Evolutionary conservation across 2,329 filamentous ascomycete genomes (phyloP), one percentile per base, ranked within the genome.

Genomic region (Aureobasidium leucospermi): DNA sequence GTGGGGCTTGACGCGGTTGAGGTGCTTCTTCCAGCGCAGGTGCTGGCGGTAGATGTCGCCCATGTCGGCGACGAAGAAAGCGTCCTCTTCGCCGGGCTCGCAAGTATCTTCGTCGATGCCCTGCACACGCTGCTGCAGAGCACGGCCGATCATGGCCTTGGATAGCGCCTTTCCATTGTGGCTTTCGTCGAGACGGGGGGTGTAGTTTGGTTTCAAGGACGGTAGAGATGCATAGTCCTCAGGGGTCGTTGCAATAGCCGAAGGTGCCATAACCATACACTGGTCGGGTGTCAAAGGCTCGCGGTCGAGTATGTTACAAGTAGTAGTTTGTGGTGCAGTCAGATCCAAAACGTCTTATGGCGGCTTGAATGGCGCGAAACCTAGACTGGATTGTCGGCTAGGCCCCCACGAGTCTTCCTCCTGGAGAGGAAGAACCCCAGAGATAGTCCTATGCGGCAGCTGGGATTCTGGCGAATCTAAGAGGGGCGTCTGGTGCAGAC

Each of bases 401-500:
- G 89, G 90, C 88, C 90, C 93, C 88, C 88, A 90, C 89, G 91
- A 96, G 90, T 94, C 94, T 95, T 93, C 94, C 94, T 92, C 93
- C 78, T 80, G 81, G 81, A 94, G 93, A 96, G 92, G 93, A 97
- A 97, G 93, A 96, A 92, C 88, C 89, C 86, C 84, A 85, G 85
- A 87, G 87, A 85, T 85, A 86, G 88, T 95, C 89, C 90, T 97
- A 99, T 99, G 93, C 94, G 94, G 94, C 94, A 97, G 93, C 90
- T 96, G 88, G 84, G 80, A 78, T 76, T 78, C 78, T 78, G 82
- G 77, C 75, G 82, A 78, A 74, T 78, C 82, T 75, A 81, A 82
- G 67, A 73, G 74, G 66, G 67, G 67, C 70, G 71, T 72, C 70
- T 71, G 69, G 66, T 73, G 71, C 67, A 70, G 68, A 64, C 67